Conservation (phyloP, 257 asterid species). For the Lavandula angustifolia region DNA sequence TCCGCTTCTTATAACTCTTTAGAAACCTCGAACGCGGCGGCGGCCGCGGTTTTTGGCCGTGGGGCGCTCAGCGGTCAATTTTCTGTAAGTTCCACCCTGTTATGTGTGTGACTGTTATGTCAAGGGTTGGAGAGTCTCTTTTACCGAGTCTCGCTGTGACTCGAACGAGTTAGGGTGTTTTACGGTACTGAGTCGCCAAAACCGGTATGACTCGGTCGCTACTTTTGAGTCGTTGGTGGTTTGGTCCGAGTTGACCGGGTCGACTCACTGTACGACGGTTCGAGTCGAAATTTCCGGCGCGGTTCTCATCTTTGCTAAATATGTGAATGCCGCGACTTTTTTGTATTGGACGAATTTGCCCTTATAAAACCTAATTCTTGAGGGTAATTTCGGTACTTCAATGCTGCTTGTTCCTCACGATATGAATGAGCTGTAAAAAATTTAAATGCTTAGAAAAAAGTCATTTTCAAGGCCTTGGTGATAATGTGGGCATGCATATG, state of each 20-base stretch:
- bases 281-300: constrained; percentile 31
- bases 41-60: constrained; percentile 31
- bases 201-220: constrained; percentile 37
- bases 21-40: constrained; percentile 23
- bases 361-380: constrained; percentile 38
- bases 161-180: constrained; percentile 45
- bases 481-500: constrained; percentile 38
- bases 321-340: neutral
- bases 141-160: constrained; percentile 36
- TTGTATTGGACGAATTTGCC: constrained; percentile 34
- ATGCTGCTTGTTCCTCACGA: constrained; percentile 29
- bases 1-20: constrained; percentile 36
- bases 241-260: constrained; percentile 7
- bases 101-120: constrained; percentile 31
- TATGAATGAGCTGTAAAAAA: constrained; percentile 52
- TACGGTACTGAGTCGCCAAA: constrained; percentile 2
- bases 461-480: constrained; percentile 37
- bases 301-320: neutral
- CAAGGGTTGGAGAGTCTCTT: neutral
- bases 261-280: constrained; percentile 14
- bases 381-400: constrained; percentile 39
- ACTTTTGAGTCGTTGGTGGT: constrained; percentile 34
- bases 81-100: constrained; percentile 46
- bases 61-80: constrained; percentile 27
- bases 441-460: constrained; percentile 20